A percentile compares a stretch with the other conserved stretches of the same genome.
Conservation (phyloP, 2,329 filamentous ascomycete species). For the Elsinoe fawcettii region DNA sequence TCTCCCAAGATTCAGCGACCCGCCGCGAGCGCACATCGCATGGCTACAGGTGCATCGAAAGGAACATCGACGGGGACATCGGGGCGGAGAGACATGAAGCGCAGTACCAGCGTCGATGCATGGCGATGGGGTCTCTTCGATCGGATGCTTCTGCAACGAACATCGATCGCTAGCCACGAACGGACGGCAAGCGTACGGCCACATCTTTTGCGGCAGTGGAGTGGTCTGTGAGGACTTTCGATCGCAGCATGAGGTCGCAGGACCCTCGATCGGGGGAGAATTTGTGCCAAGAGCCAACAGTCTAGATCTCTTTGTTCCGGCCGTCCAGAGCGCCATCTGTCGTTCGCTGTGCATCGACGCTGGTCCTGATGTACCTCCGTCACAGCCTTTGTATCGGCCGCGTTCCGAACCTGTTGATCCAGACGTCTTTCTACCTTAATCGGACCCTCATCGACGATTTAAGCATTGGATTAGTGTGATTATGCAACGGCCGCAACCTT, state of each 20-base stretch:
- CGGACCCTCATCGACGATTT: constrained; percentile 7
- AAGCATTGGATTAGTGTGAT: not conserved
- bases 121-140: not conserved
- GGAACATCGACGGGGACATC: constrained; percentile 16
- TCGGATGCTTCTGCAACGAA: not conserved
- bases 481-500: not conserved
- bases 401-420: not conserved
- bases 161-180: not conserved
- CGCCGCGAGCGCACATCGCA: constrained; percentile 15
- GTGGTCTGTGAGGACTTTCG: not conserved
- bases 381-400: not conserved
- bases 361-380: not conserved
- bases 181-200: not conserved
- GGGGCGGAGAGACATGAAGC: not conserved
- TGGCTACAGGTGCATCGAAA: constrained; percentile 15
- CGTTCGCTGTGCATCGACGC: not conserved
- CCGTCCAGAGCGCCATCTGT: not conserved
- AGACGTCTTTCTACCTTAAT: not conserved
- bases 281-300: not conserved
- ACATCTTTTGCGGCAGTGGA: not conserved
- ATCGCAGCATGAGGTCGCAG: not conserved
- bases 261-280: not conserved
- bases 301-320: not conserved
- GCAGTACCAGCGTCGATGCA: not conserved
- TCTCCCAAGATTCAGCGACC: constrained; percentile 10